Base-by-base conservation (phyloP, 305 asterid genomes). In the Andrographis paniculata region DNA sequence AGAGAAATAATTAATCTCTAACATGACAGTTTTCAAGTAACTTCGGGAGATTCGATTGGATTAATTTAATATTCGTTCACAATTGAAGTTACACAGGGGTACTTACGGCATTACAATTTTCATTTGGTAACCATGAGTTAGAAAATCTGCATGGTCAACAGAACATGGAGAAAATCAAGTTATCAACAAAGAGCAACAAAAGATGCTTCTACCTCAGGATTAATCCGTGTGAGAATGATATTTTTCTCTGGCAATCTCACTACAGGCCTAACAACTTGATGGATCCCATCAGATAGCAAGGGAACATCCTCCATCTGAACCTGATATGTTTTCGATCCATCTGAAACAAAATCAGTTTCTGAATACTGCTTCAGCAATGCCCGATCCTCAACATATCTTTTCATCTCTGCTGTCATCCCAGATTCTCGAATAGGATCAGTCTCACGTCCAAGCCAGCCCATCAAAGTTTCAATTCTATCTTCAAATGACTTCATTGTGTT, bases 401-500 rank as follows among this genome's bases (percentile, higher is more conserved):
- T 80, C 93, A 91, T 77, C 80, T 91, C 94, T 13, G 93, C 93
- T 2, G 87, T 62, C 94, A 91, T 91, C 51, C 84, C 95, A 28
- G 93, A 79, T 48, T 72, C 76, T 49, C 94, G 73, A 44, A 82
- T 58, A 56, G 84, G 76, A 58, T 91, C 96, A 14, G 44, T 61
- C 67, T 91, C 99, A 48, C 87, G 82, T 1, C 63, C 77, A 65
- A 91, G 74, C 87, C 83, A 77, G 38, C 66, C 72, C 61, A 65
- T 59, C 67, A 87, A 73, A 54, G 66, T 59, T 13, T 86, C 99
- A 55, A 91, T 91, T 64, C 80, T 83, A 69, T 91, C 96, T 63
- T 91, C 96, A 72, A 86, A 87, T 0, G 99, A 91, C 76, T 83
- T 91, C 96, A 91, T 78, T 20, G 99, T 87, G 69, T 91, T 91